Evolutionary conservation across 164 flowering plant species (phyloP).

Genomic region (Tinospora cordifolia): DNA sequence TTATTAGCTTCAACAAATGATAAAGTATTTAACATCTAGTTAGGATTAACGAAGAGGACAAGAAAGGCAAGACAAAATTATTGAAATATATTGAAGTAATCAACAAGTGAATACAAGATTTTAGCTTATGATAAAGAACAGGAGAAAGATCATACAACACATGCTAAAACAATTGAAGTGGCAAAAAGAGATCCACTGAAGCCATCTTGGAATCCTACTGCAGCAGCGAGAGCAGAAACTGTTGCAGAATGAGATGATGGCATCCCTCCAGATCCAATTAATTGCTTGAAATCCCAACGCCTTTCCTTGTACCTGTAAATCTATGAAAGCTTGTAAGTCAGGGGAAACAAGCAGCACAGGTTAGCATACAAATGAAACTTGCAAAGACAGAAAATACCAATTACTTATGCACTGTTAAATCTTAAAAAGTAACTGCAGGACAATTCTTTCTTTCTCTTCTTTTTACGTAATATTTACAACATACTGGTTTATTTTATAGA

Average conservation of each 20-base stretch:
- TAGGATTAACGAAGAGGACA: not conserved
- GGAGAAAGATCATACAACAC: conserved; percentile 47
- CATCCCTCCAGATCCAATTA: conserved; percentile 92
- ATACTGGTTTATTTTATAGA: no score
- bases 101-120: not conserved
- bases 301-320: conserved; percentile 82
- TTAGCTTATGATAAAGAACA: not conserved
- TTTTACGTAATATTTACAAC: no score
- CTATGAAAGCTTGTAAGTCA: conserved; percentile 34
- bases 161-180: conserved; percentile 53
- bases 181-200: conserved; percentile 76
- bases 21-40: no score
- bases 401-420: not conserved
- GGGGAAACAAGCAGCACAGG: conserved; percentile 13
- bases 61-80: not conserved
- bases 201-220: conserved; percentile 78
- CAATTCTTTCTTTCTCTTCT: no score
- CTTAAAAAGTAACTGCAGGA: no score
- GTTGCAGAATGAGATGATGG: conserved; percentile 97
- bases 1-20: no score
- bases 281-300: conserved; percentile 67
- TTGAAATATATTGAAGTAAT: not conserved
- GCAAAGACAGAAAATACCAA: not conserved
- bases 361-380: not conserved
- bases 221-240: conserved; percentile 73